A percentile compares a stretch with the other conserved stretches of the same genome.
phyloP scores from a whole-genome alignment of 2,329 filamentous ascomycete species.

The Epichloe baconii region DNA sequence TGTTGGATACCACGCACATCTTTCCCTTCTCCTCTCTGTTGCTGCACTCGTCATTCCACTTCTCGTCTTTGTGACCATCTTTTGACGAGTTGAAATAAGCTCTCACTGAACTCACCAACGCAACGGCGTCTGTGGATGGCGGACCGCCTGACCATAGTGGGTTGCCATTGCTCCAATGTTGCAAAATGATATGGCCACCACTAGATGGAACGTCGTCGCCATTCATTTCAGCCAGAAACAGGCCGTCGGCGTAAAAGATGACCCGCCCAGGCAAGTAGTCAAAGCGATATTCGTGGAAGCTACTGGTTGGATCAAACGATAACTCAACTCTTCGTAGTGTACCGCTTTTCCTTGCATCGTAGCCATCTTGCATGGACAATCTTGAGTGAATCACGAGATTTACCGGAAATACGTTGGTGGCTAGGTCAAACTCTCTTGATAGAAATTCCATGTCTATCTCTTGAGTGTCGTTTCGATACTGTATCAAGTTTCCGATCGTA shows the following conservation, averaged over 20 bases:
- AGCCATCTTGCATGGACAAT: conserved; percentile 43
- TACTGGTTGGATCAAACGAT: conserved; percentile 50
- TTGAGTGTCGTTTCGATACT: conserved; percentile 69
- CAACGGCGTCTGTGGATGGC: conserved; percentile 45
- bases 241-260: conserved; percentile 55
- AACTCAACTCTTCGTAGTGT: conserved; percentile 46
- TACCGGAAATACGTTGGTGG: conserved; percentile 41
- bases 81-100: conserved; percentile 65
- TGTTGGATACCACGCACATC: conserved; percentile 14
- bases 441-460: conserved; percentile 76
- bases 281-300: conserved; percentile 68
- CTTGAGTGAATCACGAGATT: conserved; percentile 66
- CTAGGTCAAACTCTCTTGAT: conserved; percentile 45
- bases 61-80: conserved; percentile 9
- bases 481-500: background rate
- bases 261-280: conserved; percentile 54
- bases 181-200: conserved; percentile 55
- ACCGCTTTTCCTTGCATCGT: conserved; percentile 46
- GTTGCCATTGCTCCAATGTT: conserved; percentile 72
- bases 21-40: conserved; percentile 2
- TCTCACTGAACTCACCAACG: conserved; percentile 58
- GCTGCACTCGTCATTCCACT: conserved; percentile 4
- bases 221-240: conserved; percentile 40
- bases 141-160: conserved; percentile 58
- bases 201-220: conserved; percentile 43